Evolutionary conservation across 139 green algal genomes (phyloP), one percentile per base, ranked within the genome.

Genomic region (Prasinococcaceae sp.): DNA sequence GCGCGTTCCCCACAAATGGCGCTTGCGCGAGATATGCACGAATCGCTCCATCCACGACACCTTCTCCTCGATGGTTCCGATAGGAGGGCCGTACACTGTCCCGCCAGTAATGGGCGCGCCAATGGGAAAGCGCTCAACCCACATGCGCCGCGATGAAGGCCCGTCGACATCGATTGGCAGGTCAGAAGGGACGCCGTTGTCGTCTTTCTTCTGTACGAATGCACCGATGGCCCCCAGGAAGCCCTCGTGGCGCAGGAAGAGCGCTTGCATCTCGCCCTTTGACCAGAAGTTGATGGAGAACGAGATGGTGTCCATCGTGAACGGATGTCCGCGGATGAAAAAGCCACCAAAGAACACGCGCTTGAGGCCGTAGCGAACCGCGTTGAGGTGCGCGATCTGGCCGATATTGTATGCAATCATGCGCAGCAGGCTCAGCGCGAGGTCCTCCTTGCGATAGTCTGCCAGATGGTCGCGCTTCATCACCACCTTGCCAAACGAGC

Each of bases 341-440:
- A 97, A 99, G 32, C 88, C 88, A 24, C 70, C 64, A 26, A 80
- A 78, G 55, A 70, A 77, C n/a, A 98, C 81, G 46, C 85, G 73
- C 49, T 76, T 79, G 27, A 98, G 75, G 53, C 76, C 75, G 68
- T 93, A 92, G 12, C 79, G 67, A 69, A 86, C 86, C 25, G 88
- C 69, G 28, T 61, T 71, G 24, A 77, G 50, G 25, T 61, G 60
- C 5, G 69, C 51, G 26, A 76, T 62, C 50, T 75, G 53, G 2
- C 76, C 88, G 45, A 99, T 95, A 74, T 99, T 99, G 77, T 99
- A 99, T 0, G 80, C 84, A 30, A 97, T 78, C 90, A 99, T 97
- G 55, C 90, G 79, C 54, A 68, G 83, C 36, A 96, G 61, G 8
- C 78, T 81, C 50, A 96, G 70, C 68, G 79, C 80, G 9, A 98